Base-by-base conservation (phyloP, 306 rosid species). In the Rosa multiflora region DNA sequence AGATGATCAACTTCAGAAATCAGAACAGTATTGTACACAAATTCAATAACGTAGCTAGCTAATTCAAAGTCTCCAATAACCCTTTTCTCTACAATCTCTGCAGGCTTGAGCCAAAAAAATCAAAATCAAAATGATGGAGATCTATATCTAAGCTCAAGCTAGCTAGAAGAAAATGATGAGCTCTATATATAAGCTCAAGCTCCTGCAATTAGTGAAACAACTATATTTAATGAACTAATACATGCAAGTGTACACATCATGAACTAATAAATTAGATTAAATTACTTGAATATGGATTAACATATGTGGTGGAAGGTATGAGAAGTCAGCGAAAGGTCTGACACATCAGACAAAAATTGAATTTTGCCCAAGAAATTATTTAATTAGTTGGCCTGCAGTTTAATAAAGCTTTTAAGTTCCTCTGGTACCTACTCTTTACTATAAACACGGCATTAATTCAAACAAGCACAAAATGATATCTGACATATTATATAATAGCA, bases 311-410 rank as follows among this genome's bases (percentile, higher is more conserved):
- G 35, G 59, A 55, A 11, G 37, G 49, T 37, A 73, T 37, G 39
- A 74, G 58, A 84, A 77, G 70, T 77, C 74, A 51, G 74, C 75
- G 46, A 69, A 81, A 81, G 72, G 48, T 77, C 80, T 68, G 77
- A 55, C 80, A 61, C 8, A 73, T 49, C 47, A 40, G 80, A 81
- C 82, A 81, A 66, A 73, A 75, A 73, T 73, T 84, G 82, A 80
- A 75, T 56, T 56, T 76, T 73, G 47, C 82, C 82, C 84, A 67
- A 84, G 56, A 76, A 73, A 73, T 56, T 56, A 26, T 10, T 61
- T 11, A 26, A 58, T 61, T 55, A 56, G 67, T 26, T 73, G 79
- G 66, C 74, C 71, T 67, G 77, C 79, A 58, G 73, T 21, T 63
- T 15, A 37, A 47, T 53, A 17, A 29, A 53, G 10, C 46, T 64